Evolutionary conservation across 176 grass and related monocot species (phyloP).

Genomic region (Paspalum notatum): DNA sequence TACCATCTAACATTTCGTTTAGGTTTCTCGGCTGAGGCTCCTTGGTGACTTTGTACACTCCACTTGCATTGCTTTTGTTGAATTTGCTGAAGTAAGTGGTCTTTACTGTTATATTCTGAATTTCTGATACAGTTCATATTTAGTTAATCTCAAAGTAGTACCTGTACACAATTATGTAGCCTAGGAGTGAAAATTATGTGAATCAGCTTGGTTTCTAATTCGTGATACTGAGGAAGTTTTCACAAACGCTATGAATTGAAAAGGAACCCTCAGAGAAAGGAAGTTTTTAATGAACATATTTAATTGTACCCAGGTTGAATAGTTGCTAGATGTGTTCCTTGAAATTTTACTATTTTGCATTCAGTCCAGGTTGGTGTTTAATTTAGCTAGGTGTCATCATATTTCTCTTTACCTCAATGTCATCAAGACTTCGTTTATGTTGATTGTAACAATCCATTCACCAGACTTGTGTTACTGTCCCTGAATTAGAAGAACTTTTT

Average conservation of each 20-base stretch:
- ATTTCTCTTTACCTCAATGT: not conserved
- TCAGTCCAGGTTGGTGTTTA: not conserved
- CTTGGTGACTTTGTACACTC: constrained; percentile 92
- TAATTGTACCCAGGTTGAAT: not conserved
- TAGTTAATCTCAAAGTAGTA: constrained; percentile 8
- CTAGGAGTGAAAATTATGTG: not conserved
- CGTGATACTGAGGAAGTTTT: not conserved
- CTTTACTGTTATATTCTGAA: not conserved
- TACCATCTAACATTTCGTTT: constrained; percentile 6
- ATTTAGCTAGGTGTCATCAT: constrained; percentile 11
- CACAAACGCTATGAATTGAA: constrained; percentile 12
- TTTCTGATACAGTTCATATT: constrained; percentile 5
- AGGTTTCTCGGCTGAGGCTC: constrained; percentile 93
- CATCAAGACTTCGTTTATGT: not conserved
- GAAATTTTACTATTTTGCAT: not conserved
- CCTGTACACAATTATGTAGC: not conserved
- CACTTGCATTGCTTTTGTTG: constrained; percentile 95
- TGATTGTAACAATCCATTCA: not conserved
- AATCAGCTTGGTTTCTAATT: constrained; percentile 2
- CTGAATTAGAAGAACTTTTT: not conserved
- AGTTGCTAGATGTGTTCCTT: not conserved
- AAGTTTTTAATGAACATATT: not conserved
- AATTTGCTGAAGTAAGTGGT: constrained; percentile 84
- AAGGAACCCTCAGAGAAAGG: not conserved
- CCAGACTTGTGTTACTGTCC: not conserved